Evolutionary conservation across 306 rosid genomes (phyloP), one percentile per base, ranked within the genome.

Genomic region (Sechiopsis laciniata): DNA sequence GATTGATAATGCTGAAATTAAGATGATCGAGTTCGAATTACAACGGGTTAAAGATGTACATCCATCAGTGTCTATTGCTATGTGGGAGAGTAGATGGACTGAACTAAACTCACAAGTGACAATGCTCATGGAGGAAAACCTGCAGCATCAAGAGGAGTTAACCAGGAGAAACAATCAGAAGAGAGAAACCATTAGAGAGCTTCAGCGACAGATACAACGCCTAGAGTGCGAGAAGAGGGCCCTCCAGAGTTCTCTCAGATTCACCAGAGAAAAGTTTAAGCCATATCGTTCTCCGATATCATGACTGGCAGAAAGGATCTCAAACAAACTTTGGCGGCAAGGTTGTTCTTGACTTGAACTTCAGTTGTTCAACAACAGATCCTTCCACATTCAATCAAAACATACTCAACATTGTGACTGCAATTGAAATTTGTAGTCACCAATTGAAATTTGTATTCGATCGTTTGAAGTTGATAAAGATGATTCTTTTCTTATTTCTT

Each of bases 101-200:
- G 46, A 40, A 7, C 56, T 78, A 21, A 72, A 72, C 77, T 72
- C 65, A 72, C 81, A 79, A 55, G 61, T 84, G 74, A 32, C 84
- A 55, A 74, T 80, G 74, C 91, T 87, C 75, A 62, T 79, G 62
- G 78, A 83, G 42, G 85, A 87, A 61, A 87, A 73, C 66, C 48
- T 64, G 74, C 83, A 79, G 74, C 83, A 81, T 72, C 71, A 79
- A 64, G 83, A 72, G 69, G 79, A 79, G 85, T 79, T 87, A 83
- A 80, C 64, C 17, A 82, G 74, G 54, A 83, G 87, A 87, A 83
- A 85, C 40, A 83, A 83, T 46, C 86, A 85, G 54, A 87, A 84
- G 84, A 82, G 85, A 76, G 85, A 77, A 65, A 82, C 85, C 83
- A 84, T 87, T 54, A 79, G 42, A 78, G 82, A 77, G 60, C 84